phyloP scores from a whole-genome alignment of 2,329 filamentous ascomycete genomes.

The Thielaviopsis euricoi region DNA sequence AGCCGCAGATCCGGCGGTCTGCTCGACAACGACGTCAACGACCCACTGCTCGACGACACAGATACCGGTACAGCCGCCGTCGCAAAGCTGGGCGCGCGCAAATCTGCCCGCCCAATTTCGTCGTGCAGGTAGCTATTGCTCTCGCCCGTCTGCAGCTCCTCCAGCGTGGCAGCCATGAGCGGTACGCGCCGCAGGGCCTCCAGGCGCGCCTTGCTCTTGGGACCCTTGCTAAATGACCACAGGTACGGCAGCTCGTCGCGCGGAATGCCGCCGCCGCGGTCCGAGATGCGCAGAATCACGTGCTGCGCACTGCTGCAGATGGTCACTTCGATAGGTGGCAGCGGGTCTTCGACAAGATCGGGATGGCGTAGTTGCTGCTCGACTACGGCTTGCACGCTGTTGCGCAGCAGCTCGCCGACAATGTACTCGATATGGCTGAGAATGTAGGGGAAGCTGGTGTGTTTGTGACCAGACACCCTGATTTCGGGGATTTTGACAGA shows the following conservation, averaged over 20 bases:
- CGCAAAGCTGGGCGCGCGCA: conserved; percentile 25
- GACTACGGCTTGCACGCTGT: conserved; percentile 83
- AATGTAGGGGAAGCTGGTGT: conserved; percentile 91
- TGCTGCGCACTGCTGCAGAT: conserved; percentile 90
- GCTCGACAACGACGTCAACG: conserved; percentile 63
- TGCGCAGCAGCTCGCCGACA: conserved; percentile 82
- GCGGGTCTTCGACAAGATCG: conserved; percentile 20
- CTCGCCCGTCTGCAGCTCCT: conserved; percentile 46
- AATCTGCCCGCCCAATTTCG: conserved; percentile 24
- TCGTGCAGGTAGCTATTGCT: conserved; percentile 21
- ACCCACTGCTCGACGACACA: conserved; percentile 30
- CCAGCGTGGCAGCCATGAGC: conserved; percentile 80
- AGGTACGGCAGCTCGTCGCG: conserved; percentile 72
- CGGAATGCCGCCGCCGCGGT: conserved; percentile 84
- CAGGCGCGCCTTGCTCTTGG: conserved; percentile 59
- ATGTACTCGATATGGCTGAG: conserved; percentile 95
- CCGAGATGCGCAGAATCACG: conserved; percentile 90
- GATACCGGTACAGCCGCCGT: not conserved
- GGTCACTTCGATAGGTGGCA: conserved; percentile 80
- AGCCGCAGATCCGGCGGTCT: conserved; percentile 74
- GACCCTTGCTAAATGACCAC: conserved; percentile 95
- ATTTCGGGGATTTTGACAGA: conserved; percentile 63
- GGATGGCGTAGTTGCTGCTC: conserved; percentile 43
- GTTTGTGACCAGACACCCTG: conserved; percentile 65
- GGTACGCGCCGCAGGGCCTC: conserved; percentile 76